Conservation (phyloP, 352 stramenopile species). For the Phytopythium delawarense region DNA sequence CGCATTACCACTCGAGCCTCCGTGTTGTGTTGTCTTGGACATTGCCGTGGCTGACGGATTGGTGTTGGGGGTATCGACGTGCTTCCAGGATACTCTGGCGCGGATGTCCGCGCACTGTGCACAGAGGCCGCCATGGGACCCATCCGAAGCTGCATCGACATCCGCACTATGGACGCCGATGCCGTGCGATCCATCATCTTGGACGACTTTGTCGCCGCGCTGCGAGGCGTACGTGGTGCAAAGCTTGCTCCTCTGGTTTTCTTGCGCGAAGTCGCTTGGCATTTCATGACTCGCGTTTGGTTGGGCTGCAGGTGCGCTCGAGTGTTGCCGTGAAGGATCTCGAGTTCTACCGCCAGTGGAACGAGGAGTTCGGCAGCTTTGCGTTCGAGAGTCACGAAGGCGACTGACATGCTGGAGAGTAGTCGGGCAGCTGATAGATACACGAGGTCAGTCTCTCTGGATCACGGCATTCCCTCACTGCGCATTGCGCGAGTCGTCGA, state of each 20-base stretch:
- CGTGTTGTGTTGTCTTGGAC: too few species aligned
- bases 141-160: conserved; percentile 80
- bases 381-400: conserved; percentile 69
- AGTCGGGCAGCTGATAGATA: too few species aligned
- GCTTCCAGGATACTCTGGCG: conserved; percentile 92
- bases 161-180: conserved; percentile 86
- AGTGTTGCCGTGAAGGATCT: conserved; percentile 95
- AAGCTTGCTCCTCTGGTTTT: neutral
- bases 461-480: too few species aligned
- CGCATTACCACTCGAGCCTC: neutral
- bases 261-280: neutral
- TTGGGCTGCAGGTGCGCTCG: conserved; percentile 77
- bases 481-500: too few species aligned
- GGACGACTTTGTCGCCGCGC: conserved; percentile 93
- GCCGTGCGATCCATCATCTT: conserved; percentile 93
- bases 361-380: conserved; percentile 92
- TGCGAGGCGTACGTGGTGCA: conserved; percentile 63
- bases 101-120: conserved; percentile 96
- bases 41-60: neutral
- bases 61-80: too few species aligned
- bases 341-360: conserved; percentile 91
- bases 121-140: conserved; percentile 98
- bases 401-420: neutral
- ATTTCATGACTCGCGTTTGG: neutral
- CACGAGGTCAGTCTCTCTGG: too few species aligned